Evolutionary conservation across 345 rosid genomes (phyloP), one percentile per base, ranked within the genome.

Genomic region (Rubroshorea leprosula): DNA sequence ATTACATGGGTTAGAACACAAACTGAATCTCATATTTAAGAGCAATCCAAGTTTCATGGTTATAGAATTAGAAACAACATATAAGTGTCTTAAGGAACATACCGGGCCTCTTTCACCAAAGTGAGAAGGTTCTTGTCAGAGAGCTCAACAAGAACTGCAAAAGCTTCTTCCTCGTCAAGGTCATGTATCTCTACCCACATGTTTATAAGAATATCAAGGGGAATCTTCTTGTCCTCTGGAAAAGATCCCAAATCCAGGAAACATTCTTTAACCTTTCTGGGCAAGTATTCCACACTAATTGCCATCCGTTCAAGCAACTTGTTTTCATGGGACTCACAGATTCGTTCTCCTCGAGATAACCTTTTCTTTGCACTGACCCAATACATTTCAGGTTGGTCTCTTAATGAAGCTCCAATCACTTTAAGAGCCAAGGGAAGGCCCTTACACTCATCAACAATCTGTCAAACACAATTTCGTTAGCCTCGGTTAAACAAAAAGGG

Each of bases 361-460:
- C 85, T 80, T 50, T 68, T 73, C 73, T 49, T 68, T 0, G 87
- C 97, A 39, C 89, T 76, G 9, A 58, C 72, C 98, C 97, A 89
- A 39, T 71, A 86, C 55, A 64, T 77, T 58, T 83, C 89, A 54
- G 81, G 77, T 50, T 72, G 75, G 53, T 68, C 88, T 22, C 84
- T 66, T 9, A 89, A 35, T 14, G 95, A 83, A 76, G 91, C 84
- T 16, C 98, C 97, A 12, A 86, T 86, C 54, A 89, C 95, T 82
- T 89, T 92, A 61, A 92, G 97, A 50, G 98, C 98, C 72, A 89
- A 72, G 39, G 97, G 98, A 53, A 92, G 83, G 52, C 98, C 98
- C 66, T 89, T 83, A 61, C 98, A 92, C 64, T 86, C 90, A 47
- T 57, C 73, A n/a, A 84, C 85, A 64, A 92, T 74, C 96, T 90